Base-by-base conservation (phyloP, 805 yeast genomes). In the Wickerhamomyces chambardii region DNA sequence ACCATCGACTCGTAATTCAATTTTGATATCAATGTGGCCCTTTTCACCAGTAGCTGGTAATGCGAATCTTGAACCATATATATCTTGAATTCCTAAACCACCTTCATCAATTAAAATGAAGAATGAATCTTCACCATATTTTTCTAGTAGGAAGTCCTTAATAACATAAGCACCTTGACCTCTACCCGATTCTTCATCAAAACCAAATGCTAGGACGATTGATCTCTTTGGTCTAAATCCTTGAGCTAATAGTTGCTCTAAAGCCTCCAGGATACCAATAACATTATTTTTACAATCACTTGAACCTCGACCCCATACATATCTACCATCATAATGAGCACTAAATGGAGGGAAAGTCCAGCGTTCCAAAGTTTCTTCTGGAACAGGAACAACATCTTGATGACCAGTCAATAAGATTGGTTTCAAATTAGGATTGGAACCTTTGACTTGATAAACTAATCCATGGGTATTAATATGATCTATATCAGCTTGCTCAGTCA, bases 71-170 rank as follows among this genome's bases (percentile, higher is more conserved):
- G 67, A 59, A 10, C 53, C 51, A 12, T 53, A 46, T 15, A 71
- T 58, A 12, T 47, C 36, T 16, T 48, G 37, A 12, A 59, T 43
- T 22, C 48, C 56, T 31, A 31, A 31, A 19, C 51, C 51, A 52
- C 95, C 77, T 59, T 84, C 95, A 54, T 84, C 95, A n/a, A 84
- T 55, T 32, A 85, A 60, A 15, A 79, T 66, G 42, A 73, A 72
- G 24, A 84, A 44, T 1, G 79, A 68, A 40, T 84, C 64, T 19
- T 54, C 46, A 6, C 95, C 95, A 46, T 73, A 78, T 36, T 66
- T 65, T 17, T 70, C 63, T 21, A 62, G 55, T 16, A 85, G 49
- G 39, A 57, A 59, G 28, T 64, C 42, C 10, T 70, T 65, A 15
- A 84, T 59, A 4, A 55, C 36, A 10, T 38, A 36, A 2, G 50